A percentile compares a stretch with the other conserved stretches of the same genome.
Conservation (phyloP, 176 grass and related monocot species). For the Oropetium thomaeum region DNA sequence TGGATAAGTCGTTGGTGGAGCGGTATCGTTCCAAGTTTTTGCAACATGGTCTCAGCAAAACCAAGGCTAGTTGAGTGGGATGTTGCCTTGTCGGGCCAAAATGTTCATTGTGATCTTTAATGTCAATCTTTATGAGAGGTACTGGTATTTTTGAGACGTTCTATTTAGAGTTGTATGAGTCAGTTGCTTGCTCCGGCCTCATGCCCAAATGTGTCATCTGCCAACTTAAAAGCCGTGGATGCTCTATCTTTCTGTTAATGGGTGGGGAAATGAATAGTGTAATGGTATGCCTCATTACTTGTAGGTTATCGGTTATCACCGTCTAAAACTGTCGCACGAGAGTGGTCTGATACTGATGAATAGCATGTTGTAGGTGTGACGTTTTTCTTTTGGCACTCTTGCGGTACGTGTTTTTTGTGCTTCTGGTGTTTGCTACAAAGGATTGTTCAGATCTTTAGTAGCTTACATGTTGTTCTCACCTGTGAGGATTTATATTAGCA, state of each 20-base stretch:
- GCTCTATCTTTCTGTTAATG: not conserved
- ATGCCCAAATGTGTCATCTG: not conserved
- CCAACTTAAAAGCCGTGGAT: not conserved
- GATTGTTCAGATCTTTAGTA: not conserved
- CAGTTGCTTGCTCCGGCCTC: not conserved
- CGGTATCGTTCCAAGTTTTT: constrained; percentile 81
- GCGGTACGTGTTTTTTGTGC: constrained; percentile 14
- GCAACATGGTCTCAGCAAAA: constrained; percentile 41
- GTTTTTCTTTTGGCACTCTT: not conserved
- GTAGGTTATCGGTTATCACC: too few relatives aligned
- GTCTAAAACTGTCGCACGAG: too few relatives aligned
- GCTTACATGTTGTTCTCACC: not conserved
- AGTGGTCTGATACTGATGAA: not conserved
- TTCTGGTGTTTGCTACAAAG: not conserved
- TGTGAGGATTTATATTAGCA: not conserved
- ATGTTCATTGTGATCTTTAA: constrained; percentile 21
- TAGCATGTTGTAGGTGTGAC: not conserved
- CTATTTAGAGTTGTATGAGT: not conserved
- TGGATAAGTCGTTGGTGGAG: constrained; percentile 66
- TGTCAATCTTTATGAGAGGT: not conserved
- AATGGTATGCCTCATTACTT: too few relatives aligned
- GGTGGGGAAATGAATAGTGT: not conserved
- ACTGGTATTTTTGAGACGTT: not conserved
- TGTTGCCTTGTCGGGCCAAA: not conserved
- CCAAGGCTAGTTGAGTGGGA: constrained; percentile 35